Evolutionary conservation across 768 basidiomycete species (phyloP), one percentile per base, ranked within the genome.

Genomic region (Pseudohyphozyma bogoriensis): DNA sequence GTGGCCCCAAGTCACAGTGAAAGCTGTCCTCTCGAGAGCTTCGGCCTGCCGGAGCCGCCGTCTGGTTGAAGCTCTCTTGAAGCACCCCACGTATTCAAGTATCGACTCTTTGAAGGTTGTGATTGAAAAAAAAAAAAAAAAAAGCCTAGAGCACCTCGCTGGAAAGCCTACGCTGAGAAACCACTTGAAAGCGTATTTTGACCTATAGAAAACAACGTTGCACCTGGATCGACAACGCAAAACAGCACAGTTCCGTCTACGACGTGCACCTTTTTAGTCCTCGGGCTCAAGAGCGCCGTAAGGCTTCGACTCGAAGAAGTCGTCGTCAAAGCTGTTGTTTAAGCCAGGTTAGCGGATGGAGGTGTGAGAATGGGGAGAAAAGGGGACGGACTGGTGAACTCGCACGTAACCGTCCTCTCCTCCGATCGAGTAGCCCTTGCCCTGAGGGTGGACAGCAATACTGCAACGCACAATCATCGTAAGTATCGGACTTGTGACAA

Each of bases 371-470:
- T 22, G 9, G 35, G 42, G 22, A 22, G 20, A 26, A 46, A 31
- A 3, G 32, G 8, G n/a, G 13, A 68, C 67, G n/a, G 42, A 66
- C 68, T 63, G 61, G 42, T 61, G 54, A 42, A 56, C 60, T 4
- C 58, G 51, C 36, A 62, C 60, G 60, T 64, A 70, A 9, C 68
- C 93, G 71, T 97, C 95, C 76, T 99, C 95, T 72, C 90, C 86
- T 51, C 95, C 95, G 1, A 90, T 92, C 18, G 93, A 88, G 73
- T 91, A 99, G 44, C 79, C 80, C 36, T 82, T 87, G 24, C 92
- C 91, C 47, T 81, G 78, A 16, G 95, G 93, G 70, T 95, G 89
- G 2, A 91, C 84, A 35, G 92, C 92, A 63, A 99, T 85, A 5
- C 91, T 97, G 69, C 29, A 64, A 62, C 33, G 66, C 35, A 28